Evolutionary conservation across 2,329 filamentous ascomycete genomes (phyloP).

Genomic region (Neonectria punicea): DNA sequence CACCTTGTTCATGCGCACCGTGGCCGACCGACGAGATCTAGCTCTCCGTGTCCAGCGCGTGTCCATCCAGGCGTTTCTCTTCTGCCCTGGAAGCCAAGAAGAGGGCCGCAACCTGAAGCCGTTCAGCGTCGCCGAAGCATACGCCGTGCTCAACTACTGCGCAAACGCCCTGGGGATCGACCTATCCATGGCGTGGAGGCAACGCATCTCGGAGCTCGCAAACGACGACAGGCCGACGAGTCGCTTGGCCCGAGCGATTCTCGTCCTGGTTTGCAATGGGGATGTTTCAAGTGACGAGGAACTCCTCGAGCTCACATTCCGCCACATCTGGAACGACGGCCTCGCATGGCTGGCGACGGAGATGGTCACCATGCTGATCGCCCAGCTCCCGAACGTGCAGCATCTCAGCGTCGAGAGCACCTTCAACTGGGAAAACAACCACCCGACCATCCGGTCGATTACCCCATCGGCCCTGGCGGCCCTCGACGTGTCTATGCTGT

Average conservation of each 20-base stretch:
- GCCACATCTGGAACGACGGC: not conserved
- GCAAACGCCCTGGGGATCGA: not conserved
- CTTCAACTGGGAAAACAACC: not conserved
- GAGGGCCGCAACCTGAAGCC: not conserved
- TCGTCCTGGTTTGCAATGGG: not conserved
- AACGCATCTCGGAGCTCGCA: not conserved
- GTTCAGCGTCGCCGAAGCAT: not conserved
- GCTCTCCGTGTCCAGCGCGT: not conserved
- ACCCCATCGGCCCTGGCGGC: not conserved
- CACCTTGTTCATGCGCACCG: slow-evolving; percentile 13
- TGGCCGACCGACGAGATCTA: slow-evolving; percentile 2
- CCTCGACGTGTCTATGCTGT: not conserved
- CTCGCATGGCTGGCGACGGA: not conserved
- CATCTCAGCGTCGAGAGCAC: not conserved
- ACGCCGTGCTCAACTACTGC: not conserved
- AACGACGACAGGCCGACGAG: not conserved
- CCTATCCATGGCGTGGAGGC: not conserved
- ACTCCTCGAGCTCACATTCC: not conserved
- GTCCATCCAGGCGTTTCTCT: not conserved
- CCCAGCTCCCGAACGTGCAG: slow-evolving; percentile 1
- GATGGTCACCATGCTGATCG: slow-evolving; percentile 6
- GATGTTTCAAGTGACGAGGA: not conserved
- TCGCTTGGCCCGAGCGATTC: not conserved
- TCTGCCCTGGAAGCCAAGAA: not conserved
- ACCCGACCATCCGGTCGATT: too few relatives aligned